Evolutionary conservation across 139 green algal species (phyloP).

Genomic region (Picochlorum sp.): DNA sequence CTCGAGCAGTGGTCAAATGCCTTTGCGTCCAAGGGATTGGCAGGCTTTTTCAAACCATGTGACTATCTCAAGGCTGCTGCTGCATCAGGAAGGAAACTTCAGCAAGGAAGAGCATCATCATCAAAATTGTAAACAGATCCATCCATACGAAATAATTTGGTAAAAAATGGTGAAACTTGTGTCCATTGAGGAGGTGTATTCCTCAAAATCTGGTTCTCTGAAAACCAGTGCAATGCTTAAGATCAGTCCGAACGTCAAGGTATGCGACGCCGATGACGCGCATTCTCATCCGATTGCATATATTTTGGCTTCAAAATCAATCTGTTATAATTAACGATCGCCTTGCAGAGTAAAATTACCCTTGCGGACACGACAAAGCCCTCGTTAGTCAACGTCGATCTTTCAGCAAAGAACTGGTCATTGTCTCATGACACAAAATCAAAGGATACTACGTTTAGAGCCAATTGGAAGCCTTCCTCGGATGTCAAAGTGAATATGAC

Average conservation of each 20-base stretch:
- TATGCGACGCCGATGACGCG: neutral
- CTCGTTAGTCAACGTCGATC: too few species aligned
- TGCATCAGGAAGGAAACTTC: slow-evolving; percentile 39
- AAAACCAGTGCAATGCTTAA: neutral
- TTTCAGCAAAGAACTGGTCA: neutral
- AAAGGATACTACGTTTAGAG: slow-evolving; percentile 5
- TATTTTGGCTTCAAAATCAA: too few species aligned
- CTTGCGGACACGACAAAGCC: too few species aligned
- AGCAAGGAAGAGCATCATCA: slow-evolving; percentile 17
- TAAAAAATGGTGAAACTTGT: neutral
- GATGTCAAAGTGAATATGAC: slow-evolving; percentile 4
- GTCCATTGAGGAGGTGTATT: neutral
- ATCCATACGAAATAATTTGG: too few species aligned
- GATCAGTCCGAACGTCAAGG: neutral
- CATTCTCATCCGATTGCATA: too few species aligned
- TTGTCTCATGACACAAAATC: neutral
- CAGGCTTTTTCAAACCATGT: slow-evolving; percentile 83
- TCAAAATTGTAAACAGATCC: too few species aligned
- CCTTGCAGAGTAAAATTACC: too few species aligned
- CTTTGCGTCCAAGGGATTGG: slow-evolving; percentile 26
- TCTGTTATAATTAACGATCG: too few species aligned
- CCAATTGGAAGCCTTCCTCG: neutral
- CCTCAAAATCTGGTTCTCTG: slow-evolving; percentile 1
- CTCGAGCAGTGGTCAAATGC: slow-evolving; percentile 26
- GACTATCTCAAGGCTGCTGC: slow-evolving; percentile 61